phyloP scores from a whole-genome alignment of 176 grass and related monocot species.

The Dactylis glomerata region DNA sequence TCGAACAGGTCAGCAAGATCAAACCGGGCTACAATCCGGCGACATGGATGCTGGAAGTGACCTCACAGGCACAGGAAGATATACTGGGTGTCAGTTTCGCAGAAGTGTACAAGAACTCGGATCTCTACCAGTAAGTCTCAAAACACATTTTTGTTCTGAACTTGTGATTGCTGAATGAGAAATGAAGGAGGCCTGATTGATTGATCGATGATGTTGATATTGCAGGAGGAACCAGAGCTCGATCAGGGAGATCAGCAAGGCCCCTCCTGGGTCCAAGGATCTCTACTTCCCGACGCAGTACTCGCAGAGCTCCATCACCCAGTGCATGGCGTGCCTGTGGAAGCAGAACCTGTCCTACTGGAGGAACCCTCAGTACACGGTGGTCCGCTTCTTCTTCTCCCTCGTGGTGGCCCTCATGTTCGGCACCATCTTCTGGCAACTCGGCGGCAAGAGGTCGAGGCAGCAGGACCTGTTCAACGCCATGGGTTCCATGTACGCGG shows the following conservation, averaged over 20 bases:
- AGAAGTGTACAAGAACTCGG: constrained; percentile 50
- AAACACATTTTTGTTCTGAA: not conserved
- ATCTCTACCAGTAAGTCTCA: constrained; percentile 52
- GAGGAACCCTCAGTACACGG: constrained; percentile 67
- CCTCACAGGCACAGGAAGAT: constrained; percentile 55
- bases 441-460: constrained; percentile 38
- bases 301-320: constrained; percentile 48
- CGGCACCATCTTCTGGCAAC: constrained; percentile 62
- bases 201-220: not conserved
- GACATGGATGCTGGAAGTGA: constrained; percentile 77
- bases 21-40: constrained; percentile 64
- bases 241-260: constrained; percentile 44
- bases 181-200: not conserved
- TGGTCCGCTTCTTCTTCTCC: constrained; percentile 65
- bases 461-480: constrained; percentile 59
- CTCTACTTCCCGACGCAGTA: constrained; percentile 50
- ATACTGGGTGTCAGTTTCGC: constrained; percentile 42
- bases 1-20: constrained; percentile 55
- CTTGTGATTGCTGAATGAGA: not conserved
- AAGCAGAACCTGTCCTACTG: constrained; percentile 70
- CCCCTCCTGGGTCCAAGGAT: constrained; percentile 45
- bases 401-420: constrained; percentile 55
- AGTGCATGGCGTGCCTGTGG: constrained; percentile 64
- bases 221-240: constrained; percentile 61
- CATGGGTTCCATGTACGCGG: constrained; percentile 68